Conservation (phyloP, 495 filamentous ascomycete species). For the Hyaloscypha finlandica region DNA sequence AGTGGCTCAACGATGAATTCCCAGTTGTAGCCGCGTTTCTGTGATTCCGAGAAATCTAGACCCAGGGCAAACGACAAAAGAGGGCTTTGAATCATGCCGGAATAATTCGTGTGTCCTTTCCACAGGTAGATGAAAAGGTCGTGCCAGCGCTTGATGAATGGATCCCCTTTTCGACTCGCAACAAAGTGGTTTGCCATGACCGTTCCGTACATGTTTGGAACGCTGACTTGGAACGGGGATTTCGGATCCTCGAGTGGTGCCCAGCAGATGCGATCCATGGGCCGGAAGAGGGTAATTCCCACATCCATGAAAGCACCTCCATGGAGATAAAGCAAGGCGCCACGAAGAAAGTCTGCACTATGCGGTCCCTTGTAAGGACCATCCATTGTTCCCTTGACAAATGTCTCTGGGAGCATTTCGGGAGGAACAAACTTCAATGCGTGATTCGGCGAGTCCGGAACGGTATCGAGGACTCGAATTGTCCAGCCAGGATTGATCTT, state of each 20-base stretch:
- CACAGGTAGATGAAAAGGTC: slow-evolving; percentile 41
- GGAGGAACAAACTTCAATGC: slow-evolving; percentile 31
- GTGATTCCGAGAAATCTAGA: no score
- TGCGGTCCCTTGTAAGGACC: slow-evolving; percentile 38
- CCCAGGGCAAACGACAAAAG: slow-evolving; percentile 28
- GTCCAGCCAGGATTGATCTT: no score
- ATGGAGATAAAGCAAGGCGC: slow-evolving; percentile 39
- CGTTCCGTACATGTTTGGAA: slow-evolving; percentile 35
- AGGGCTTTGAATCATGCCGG: slow-evolving; percentile 37
- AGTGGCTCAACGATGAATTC: no score
- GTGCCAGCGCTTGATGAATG: slow-evolving; percentile 43
- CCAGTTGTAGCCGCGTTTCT: no score
- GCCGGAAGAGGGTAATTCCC: slow-evolving; percentile 40
- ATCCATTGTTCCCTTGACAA: slow-evolving; percentile 40
- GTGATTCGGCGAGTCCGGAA: no score
- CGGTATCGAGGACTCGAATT: no score
- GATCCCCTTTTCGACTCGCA: slow-evolving; percentile 38
- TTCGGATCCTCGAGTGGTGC: slow-evolving; percentile 39
- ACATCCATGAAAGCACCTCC: slow-evolving; percentile 45
- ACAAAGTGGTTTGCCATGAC: slow-evolving; percentile 46
- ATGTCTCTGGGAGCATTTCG: slow-evolving; percentile 37
- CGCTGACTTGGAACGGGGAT: slow-evolving; percentile 39
- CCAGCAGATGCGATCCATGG: slow-evolving; percentile 47
- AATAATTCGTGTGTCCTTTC: slow-evolving; percentile 35
- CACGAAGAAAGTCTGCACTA: slow-evolving; percentile 40